phyloP scores from a whole-genome alignment of 2,329 filamentous ascomycete genomes.

The Xylariaceae sp. region DNA sequence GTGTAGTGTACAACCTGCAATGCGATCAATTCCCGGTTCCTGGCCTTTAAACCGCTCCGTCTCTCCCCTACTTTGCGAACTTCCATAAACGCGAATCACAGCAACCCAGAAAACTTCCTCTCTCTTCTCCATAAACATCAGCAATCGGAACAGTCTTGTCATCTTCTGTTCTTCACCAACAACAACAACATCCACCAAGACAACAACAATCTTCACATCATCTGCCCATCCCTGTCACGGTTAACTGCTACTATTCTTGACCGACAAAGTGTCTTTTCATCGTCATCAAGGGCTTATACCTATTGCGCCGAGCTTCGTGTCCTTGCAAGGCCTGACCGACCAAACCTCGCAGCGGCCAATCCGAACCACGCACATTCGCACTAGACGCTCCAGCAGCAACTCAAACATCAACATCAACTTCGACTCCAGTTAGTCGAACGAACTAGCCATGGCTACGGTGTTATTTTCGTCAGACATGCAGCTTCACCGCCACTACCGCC shows the following conservation, averaged over 20 bases:
- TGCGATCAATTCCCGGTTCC: slow-evolving; percentile 18
- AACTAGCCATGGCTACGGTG: slow-evolving; percentile 33
- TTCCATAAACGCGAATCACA: slow-evolving; percentile 5
- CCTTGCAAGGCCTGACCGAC: background rate
- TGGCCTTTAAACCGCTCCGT: slow-evolving; percentile 20
- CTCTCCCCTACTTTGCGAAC: slow-evolving; percentile 10
- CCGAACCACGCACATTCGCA: slow-evolving; percentile 4
- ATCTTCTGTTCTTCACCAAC: background rate
- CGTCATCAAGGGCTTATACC: slow-evolving; percentile 1
- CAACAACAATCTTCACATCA: background rate
- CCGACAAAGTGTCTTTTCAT: background rate
- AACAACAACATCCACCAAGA: background rate
- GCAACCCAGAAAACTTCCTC: slow-evolving; percentile 5
- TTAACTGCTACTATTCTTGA: background rate
- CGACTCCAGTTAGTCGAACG: background rate
- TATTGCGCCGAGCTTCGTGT: background rate
- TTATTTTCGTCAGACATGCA: slow-evolving; percentile 32
- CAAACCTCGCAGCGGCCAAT: background rate
- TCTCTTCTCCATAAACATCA: slow-evolving; percentile 3
- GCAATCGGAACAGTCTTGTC: background rate
- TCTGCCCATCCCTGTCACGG: slow-evolving; percentile 7
- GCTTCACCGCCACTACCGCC: slow-evolving; percentile 31
- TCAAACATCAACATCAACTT: background rate
- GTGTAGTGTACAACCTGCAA: background rate
- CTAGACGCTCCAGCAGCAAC: background rate